A percentile compares a stretch with the other conserved stretches of the same genome.
phyloP scores from a whole-genome alignment of 2,329 filamentous ascomycete species.

The Alternaria triticina region DNA sequence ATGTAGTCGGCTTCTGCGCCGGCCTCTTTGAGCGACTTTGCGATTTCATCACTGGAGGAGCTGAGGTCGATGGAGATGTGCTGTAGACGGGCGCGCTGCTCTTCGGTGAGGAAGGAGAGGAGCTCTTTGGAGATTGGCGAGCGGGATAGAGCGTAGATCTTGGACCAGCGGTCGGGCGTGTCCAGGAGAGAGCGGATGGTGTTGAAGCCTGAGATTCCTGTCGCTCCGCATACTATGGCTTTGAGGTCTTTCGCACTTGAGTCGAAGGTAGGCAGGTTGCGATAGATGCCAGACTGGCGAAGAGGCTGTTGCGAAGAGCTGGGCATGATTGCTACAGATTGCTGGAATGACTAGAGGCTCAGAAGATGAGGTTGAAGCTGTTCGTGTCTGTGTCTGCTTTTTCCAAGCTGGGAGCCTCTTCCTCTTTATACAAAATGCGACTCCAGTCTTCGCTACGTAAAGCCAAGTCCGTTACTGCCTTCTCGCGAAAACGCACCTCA shows the following conservation, averaged over 20 bases:
- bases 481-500: not conserved
- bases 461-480: not conserved
- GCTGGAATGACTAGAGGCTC: not conserved
- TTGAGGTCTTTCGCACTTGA: conserved; percentile 5
- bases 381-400: not conserved
- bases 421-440: not conserved
- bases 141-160: conserved; percentile 15
- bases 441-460: not conserved
- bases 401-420: not conserved
- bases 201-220: conserved; percentile 20
- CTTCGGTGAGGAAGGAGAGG: conserved; percentile 4
- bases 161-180: conserved; percentile 14
- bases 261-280: conserved; percentile 19
- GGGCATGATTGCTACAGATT: not conserved
- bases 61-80: conserved; percentile 17
- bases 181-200: conserved; percentile 13
- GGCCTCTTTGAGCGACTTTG: conserved; percentile 2
- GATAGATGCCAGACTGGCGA: conserved; percentile 19
- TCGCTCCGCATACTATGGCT: conserved; percentile 17
- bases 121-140: conserved; percentile 3
- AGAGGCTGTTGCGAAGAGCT: conserved; percentile 11
- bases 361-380: not conserved
- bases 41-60: conserved; percentile 8
- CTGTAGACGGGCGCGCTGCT: conserved; percentile 16
- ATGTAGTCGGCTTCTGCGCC: conserved; percentile 7